Evolutionary conservation across 768 basidiomycete species (phyloP), one percentile per base, ranked within the genome.

Genomic region (Collybia sordida): DNA sequence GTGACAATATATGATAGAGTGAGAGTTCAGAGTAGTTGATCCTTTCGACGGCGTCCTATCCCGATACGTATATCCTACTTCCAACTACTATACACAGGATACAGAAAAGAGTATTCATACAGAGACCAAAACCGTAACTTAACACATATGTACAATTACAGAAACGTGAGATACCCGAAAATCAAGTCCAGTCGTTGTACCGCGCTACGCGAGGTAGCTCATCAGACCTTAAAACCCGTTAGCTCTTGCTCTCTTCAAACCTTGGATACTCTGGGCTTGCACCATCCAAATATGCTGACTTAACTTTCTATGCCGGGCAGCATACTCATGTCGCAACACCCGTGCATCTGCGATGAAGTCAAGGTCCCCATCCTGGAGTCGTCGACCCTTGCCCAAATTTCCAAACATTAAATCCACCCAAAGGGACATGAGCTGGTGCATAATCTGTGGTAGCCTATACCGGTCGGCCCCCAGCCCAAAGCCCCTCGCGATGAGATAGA

Each of bases 401-500:
- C 39, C 39, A 9, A 11, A 40, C 22, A 23, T 40, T 3, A 40
- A 15, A 11, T 40, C 19, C 39, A 40, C 6, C 39, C 39, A 40
- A 15, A 40, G 39, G 39, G 5, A 4, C 22, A 19, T 19, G 15
- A 40, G 39, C 22, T n/a, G 19, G 7, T 7, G 22, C 19, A 40
- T 19, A 8, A 8, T 19, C 6, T 40, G 39, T 17, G 39, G 19
- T 17, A 19, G 22, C 22, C 9, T 19, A 6, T 19, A 8, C 3
- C 22, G 4, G 3, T 24, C 45, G 27, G 9, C 24, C 15, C 53
- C 52, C 25, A 23, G 31, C 39, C 62, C 57, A 5, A 63, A 51
- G 17, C 53, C 55, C 38, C 60, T 54, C 11, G 54, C 60, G 19
- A 65, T 45, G 18, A 47, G 52, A 38, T 65, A 65, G 36, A 65